Evolutionary conservation across 176 grass and related monocot species (phyloP), one percentile per base, ranked within the genome.

Genomic region (Rhynchospora pubera): DNA sequence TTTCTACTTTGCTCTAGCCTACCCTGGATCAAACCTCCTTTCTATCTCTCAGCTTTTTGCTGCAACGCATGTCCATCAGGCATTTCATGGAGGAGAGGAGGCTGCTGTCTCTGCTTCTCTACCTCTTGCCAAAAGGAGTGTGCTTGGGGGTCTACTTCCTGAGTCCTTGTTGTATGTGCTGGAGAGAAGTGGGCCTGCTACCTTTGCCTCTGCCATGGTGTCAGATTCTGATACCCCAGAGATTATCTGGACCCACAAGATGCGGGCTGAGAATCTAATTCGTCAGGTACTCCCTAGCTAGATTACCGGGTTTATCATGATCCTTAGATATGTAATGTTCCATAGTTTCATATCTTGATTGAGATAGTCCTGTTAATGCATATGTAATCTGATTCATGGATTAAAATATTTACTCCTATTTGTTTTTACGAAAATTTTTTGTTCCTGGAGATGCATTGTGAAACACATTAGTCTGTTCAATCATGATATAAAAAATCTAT

Each of bases 171-270:
- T 99, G 52, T 99, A 99, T 86, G 93, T 99, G 64, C 84, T 99
- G 69, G 96, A 99, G 84, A 87, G 96, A 24, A 93, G 96, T 87
- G 96, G 96, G 5, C 84, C 93, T 87, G 90, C 82, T 55, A 87
- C 91, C 58, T 99, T 99, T 91, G 91, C 96, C 0, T 89, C 78
- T 6, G 96, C 96, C 59, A 95, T 99, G 93, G 89, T 99, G 53
- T 99, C 96, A 79, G 96, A 99, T 95, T 99, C 93, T 84, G 96
- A 99, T 62, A 91, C 96, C 50, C 96, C 96, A 87, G 96, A 99
- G 84, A 95, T 99, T 64, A 99, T 99, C 83, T 99, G 96, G 96
- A 99, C 96, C 16, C 96, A 99, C 85, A 99, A 99, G 84, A 99
- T 99, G 96, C 80, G 96, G 56, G 96, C 93, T 73, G 96, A 99